Base-by-base conservation (phyloP, 306 rosid species). In the Canavalia ensiformis region DNA sequence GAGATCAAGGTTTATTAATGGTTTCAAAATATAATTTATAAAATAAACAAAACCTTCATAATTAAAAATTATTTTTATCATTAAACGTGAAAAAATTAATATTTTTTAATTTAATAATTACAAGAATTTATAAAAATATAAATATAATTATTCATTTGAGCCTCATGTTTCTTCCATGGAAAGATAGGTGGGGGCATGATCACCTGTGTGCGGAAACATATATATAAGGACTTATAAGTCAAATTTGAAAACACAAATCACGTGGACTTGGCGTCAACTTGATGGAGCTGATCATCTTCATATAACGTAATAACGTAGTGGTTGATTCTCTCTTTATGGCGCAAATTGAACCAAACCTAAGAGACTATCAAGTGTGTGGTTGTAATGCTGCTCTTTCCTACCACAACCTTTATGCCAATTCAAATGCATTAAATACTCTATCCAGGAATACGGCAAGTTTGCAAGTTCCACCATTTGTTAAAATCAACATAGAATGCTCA, bases 371-470 rank as follows among this genome's bases (percentile, higher is more conserved):
- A 67, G 5, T 10, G 52, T 68, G 74, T 47, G 56, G 18, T 3
- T 47, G 0, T 31, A 4, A 31, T 65, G 42, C 2, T 60, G 67
- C 10, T 10, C 67, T 31, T 60, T 60, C 13, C 37, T 4, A 39
- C 71, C 71, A 37, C 71, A 65, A 42, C 50, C 50, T 37, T 65
- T 41, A 65, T 71, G 49, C 76, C 76, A 34, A 51, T 71, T 52
- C 35, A n/a, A 63, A 35, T 51, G 45, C 3, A 51, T 54, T 28
- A 8, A 71, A 33, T n/a, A 72, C 5, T n/a, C 67, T 7, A 9
- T 33, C 2, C 2, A 25, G 44, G 39, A 30, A 9, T 31, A 70
- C 1, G 49, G n/a, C 49, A 6, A 7, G 33, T n/a, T 65, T 33
- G 44, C 3, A 9, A 10, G 3, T 0, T 9, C 13, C 52, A 47